A percentile compares a stretch with the other conserved stretches of the same genome.
phyloP scores from a whole-genome alignment of 768 basidiomycete species.

The Sarcomyxa edulis region DNA sequence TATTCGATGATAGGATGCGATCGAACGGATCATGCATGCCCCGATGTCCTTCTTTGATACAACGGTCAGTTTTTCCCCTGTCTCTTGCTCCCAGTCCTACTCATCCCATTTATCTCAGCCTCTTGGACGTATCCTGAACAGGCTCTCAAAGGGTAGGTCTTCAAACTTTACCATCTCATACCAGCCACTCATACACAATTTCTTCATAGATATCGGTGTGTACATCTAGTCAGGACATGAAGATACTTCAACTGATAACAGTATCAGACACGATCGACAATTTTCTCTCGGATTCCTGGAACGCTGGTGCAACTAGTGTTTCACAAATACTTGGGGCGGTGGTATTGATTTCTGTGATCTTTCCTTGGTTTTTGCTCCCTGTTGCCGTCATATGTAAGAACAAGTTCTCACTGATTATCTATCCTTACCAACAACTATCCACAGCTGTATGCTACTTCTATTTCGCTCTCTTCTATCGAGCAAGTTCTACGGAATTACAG shows the following conservation, averaged over 20 bases:
- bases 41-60: constrained; percentile 92
- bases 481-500: constrained; percentile 85
- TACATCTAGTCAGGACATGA: constrained; percentile 68
- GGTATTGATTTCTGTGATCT: constrained; percentile 69
- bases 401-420: too few species aligned
- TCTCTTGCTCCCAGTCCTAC: too few species aligned
- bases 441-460: constrained; percentile 56
- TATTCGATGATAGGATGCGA: constrained; percentile 41
- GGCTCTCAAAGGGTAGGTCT: constrained; percentile 69
- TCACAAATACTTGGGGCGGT: constrained; percentile 72
- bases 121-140: constrained; percentile 84
- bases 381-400: constrained; percentile 55
- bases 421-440: too few species aligned
- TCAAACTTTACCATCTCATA: background rate
- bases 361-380: constrained; percentile 84
- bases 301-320: constrained; percentile 70
- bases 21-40: constrained; percentile 70
- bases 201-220: constrained; percentile 63
- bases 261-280: background rate
- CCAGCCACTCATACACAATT: constrained; percentile 18
- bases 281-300: constrained; percentile 19
- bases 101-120: constrained; percentile 39
- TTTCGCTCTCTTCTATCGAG: constrained; percentile 77
- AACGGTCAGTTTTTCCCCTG: constrained; percentile 39
- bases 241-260: constrained; percentile 23